Evolutionary conservation across 2,329 filamentous ascomycete species (phyloP).

Genomic region (Aschersonia sp.): DNA sequence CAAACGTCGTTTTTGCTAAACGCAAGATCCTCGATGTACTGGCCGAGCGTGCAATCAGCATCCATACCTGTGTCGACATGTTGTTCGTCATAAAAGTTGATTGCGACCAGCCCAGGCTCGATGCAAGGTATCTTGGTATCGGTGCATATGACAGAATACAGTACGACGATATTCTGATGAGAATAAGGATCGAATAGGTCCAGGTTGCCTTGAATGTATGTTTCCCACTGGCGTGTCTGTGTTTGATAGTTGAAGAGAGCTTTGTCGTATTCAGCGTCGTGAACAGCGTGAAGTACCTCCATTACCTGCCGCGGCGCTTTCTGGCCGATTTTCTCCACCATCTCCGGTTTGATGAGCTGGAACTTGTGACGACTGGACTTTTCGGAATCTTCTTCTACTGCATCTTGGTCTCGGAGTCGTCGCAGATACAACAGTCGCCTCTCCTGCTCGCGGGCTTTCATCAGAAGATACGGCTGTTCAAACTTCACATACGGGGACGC

Average conservation of each 20-base stretch:
- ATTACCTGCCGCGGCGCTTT: slow-evolving; percentile 75
- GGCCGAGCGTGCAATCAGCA: slow-evolving; percentile 83
- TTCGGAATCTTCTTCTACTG: slow-evolving; percentile 44
- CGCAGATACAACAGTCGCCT: slow-evolving; percentile 69
- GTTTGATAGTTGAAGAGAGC: slow-evolving; percentile 87
- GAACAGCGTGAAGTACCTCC: slow-evolving; percentile 86
- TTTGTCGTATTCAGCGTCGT: slow-evolving; percentile 94
- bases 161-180: slow-evolving; percentile 89
- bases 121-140: slow-evolving; percentile 85
- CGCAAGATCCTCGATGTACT: slow-evolving; percentile 87
- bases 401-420: slow-evolving; percentile 64
- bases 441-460: slow-evolving; percentile 85
- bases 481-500: slow-evolving; percentile 96
- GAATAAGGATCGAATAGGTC: slow-evolving; percentile 89
- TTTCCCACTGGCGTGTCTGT: slow-evolving; percentile 92
- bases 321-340: slow-evolving; percentile 75
- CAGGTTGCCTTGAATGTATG: slow-evolving; percentile 75
- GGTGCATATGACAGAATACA: slow-evolving; percentile 90
- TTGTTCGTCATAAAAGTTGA: slow-evolving; percentile 91
- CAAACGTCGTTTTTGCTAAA: slow-evolving; percentile 63
- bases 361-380: slow-evolving; percentile 58
- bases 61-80: slow-evolving; percentile 56
- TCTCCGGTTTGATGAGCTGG: slow-evolving; percentile 83
- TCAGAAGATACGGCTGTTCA: slow-evolving; percentile 81
- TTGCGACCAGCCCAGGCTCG: slow-evolving; percentile 76